Base-by-base conservation (phyloP, 306 rosid species). In the Castanea mollissima region DNA sequence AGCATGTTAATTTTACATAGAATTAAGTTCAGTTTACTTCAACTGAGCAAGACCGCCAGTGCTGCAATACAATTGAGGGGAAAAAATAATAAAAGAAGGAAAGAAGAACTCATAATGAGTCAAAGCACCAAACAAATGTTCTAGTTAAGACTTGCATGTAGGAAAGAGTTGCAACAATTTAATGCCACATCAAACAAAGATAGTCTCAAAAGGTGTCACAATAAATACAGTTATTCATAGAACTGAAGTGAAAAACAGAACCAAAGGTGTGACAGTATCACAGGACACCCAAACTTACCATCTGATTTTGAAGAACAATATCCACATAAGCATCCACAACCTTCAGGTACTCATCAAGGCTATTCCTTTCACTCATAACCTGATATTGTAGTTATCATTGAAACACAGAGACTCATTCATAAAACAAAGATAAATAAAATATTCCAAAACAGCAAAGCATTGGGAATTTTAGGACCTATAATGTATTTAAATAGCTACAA, bases 281-380 rank as follows among this genome's bases (percentile, higher is more conserved):
- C 59, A 71, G 71, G 57, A 54, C 79, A 64, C 63, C n/a, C 46
- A 29, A 76, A 73, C 94, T 74, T 79, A 94, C 98, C 97, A 91
- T 85, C 23, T 84, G 85, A 84, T 91, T 87, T 81, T 92, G 97
- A 85, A 92, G 93, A 85, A 91, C 82, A 76, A 90, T 90, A 78
- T 94, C 99, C 77, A 83, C 78, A 85, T 88, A 94, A 75, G 99
- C 97, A 85, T 94, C 99, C 81, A 89, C 90, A 78, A 92, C 97
- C 86, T 83, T 94, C 88, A 94, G 82, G 89, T 91, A 92, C 85
- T 91, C 92, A 74, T 86, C 91, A 67, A 94, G 88, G 84, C 88
- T 80, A 71, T 88, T 85, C 83, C 89, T 87, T 76, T 83, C 89
- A 31, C 76, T 65, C 85, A 90, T 74, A 81, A 90, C 87, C 99